Conservation (phyloP, 2,329 filamentous ascomycete species). For the Chaetomiaceae sp. region DNA sequence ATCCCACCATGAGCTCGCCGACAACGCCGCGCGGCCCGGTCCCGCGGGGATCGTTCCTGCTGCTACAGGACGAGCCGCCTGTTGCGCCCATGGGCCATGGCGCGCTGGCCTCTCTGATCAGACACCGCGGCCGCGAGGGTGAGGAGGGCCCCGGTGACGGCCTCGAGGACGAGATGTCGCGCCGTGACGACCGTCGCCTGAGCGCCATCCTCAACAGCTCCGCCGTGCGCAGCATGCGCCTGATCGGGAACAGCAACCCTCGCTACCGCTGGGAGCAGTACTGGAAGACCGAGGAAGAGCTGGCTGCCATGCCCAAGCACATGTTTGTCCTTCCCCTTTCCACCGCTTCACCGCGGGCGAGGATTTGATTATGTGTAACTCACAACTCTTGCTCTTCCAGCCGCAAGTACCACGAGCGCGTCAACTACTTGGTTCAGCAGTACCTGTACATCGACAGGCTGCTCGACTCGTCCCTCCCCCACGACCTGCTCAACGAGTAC, state of each 20-base stretch:
- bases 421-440: conserved; percentile 82
- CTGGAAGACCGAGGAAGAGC: conserved; percentile 74
- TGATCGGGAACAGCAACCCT: conserved; percentile 86
- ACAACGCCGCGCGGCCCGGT: conserved; percentile 14
- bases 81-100: conserved; percentile 41
- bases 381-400: conserved; percentile 34
- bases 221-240: conserved; percentile 73
- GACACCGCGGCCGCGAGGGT: conserved; percentile 45
- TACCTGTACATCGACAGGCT: conserved; percentile 91
- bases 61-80: conserved; percentile 44
- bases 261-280: conserved; percentile 83
- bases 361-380: not conserved
- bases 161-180: conserved; percentile 41
- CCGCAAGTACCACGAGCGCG: conserved; percentile 82
- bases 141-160: conserved; percentile 27
- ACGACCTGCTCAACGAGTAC: conserved; percentile 88
- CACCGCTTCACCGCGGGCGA: not conserved
- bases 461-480: conserved; percentile 86
- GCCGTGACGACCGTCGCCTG: conserved; percentile 54
- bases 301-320: conserved; percentile 66
- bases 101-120: conserved; percentile 35
- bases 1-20: conserved; percentile 41
- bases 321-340: conserved; percentile 41
- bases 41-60: conserved; percentile 27
- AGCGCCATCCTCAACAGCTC: conserved; percentile 59